Evolutionary conservation across 2,329 filamentous ascomycete genomes (phyloP).

Genomic region (Blastomyces percursus): DNA sequence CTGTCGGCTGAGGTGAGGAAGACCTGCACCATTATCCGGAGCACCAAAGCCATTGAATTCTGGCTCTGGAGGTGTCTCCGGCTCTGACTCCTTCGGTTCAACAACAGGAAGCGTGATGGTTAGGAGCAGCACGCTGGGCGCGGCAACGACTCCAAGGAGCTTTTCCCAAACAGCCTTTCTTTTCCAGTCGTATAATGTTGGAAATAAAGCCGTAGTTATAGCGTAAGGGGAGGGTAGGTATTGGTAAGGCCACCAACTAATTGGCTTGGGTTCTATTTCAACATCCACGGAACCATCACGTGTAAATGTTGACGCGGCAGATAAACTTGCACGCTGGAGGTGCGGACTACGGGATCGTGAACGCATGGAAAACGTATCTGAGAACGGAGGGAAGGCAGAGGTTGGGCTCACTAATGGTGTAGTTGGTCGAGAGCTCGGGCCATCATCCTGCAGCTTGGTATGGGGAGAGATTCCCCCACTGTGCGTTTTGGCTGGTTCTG

Average conservation of each 20-base stretch:
- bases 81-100: conserved; percentile 52
- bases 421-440: conserved; percentile 1
- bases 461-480: conserved; percentile 24
- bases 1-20: neutral
- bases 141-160: conserved; percentile 66
- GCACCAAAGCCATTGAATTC: conserved; percentile 19
- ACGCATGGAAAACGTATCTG: conserved; percentile 42
- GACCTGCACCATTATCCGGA: conserved; percentile 13
- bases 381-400: conserved; percentile 58
- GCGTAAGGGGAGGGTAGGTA: conserved; percentile 61
- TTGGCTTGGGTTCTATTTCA: conserved; percentile 28
- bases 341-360: conserved; percentile 46
- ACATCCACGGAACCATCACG: conserved; percentile 35
- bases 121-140: conserved; percentile 81
- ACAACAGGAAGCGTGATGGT: conserved; percentile 87
- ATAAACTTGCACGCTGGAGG: conserved; percentile 42
- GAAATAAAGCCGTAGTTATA: conserved; percentile 67
- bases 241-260: conserved; percentile 72
- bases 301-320: conserved; percentile 36
- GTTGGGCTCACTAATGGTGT: conserved; percentile 28
- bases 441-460: conserved; percentile 8
- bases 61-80: conserved; percentile 30
- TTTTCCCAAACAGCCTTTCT: conserved; percentile 80
- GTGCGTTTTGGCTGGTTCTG: conserved; percentile 12
- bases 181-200: conserved; percentile 70